Evolutionary conservation across 164 flowering plant genomes (phyloP).

Genomic region (Chimonanthus salicifolius): DNA sequence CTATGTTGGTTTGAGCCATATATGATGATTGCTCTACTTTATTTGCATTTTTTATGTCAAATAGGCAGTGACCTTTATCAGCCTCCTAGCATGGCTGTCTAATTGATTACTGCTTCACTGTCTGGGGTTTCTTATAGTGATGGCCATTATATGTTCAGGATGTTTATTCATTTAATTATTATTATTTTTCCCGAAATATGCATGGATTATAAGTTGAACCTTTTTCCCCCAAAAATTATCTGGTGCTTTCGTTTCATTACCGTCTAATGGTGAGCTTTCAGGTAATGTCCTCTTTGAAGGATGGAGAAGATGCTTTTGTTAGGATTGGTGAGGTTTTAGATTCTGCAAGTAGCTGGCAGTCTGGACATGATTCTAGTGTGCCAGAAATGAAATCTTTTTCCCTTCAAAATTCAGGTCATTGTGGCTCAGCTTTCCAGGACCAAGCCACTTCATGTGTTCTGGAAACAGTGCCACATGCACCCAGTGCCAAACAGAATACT

Average conservation of each 20-base stretch:
- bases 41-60: too few species aligned
- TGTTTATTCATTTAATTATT: too few species aligned
- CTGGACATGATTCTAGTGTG: constrained; percentile 23
- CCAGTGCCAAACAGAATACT: constrained; percentile 18
- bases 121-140: too few species aligned
- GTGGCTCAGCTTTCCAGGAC: constrained; percentile 21
- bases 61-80: too few species aligned
- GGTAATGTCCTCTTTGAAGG: constrained; percentile 43
- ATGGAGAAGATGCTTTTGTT: constrained; percentile 29
- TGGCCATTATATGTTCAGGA: too few species aligned
- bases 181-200: background rate
- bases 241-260: background rate
- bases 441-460: constrained; percentile 17
- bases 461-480: constrained; percentile 14
- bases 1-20: too few species aligned
- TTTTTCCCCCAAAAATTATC: background rate
- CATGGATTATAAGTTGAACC: background rate
- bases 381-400: constrained; percentile 20
- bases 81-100: too few species aligned
- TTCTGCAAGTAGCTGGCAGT: constrained; percentile 24
- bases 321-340: constrained; percentile 50
- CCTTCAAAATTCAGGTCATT: constrained; percentile 15
- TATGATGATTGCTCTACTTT: too few species aligned
- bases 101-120: too few species aligned
- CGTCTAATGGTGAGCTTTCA: constrained; percentile 6